Conservation (phyloP, 2,329 filamentous ascomycete genomes). For the Cercospora brassicicola region DNA sequence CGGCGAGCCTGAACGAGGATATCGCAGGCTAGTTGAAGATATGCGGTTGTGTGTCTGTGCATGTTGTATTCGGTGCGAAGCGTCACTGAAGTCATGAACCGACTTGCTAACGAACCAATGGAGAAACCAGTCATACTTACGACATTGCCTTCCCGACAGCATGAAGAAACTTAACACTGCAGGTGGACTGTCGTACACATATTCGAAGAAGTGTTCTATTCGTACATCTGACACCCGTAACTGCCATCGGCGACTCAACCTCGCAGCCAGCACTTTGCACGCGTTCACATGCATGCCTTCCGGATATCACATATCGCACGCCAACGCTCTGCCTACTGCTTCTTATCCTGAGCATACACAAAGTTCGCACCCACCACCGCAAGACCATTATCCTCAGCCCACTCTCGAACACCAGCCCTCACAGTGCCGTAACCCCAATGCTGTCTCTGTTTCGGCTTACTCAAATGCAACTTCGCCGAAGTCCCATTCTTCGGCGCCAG, state of each 20-base stretch:
- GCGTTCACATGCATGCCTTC: background rate
- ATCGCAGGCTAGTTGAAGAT: too few species aligned
- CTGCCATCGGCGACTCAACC: too few species aligned
- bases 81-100: too few species aligned
- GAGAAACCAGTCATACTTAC: too few species aligned
- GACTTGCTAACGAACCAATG: too few species aligned
- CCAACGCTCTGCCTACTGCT: conserved; percentile 43
- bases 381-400: conserved; percentile 52
- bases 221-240: too few species aligned
- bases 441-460: conserved; percentile 51
- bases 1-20: background rate
- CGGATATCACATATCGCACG: background rate
- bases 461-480: conserved; percentile 45
- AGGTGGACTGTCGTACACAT: too few species aligned
- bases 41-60: too few species aligned
- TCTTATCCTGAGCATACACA: conserved; percentile 50
- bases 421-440: conserved; percentile 58
- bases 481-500: conserved; percentile 50
- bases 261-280: background rate
- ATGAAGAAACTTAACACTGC: too few species aligned
- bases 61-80: too few species aligned
- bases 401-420: conserved; percentile 53
- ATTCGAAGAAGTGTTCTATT: too few species aligned
- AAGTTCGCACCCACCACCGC: conserved; percentile 52
- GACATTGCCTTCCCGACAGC: too few species aligned